Evolutionary conservation across 2,329 filamentous ascomycete genomes (phyloP).

Genomic region (Paraconiothyrium sp.): DNA sequence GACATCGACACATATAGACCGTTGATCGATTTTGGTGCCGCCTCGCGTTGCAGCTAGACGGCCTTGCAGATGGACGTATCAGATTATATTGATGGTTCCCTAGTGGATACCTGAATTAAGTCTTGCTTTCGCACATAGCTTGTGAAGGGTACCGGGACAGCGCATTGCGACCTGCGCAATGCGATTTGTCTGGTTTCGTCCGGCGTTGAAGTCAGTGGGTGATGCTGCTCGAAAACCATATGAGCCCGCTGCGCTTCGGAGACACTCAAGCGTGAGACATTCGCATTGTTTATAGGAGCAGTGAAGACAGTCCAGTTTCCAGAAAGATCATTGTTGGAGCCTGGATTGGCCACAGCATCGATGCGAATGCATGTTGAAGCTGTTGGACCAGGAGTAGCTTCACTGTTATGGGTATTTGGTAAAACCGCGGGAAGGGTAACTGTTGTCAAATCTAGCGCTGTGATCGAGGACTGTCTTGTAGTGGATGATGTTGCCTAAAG

Average conservation of each 20-base stretch:
- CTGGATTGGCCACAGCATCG: not conserved
- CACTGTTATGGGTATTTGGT: not conserved
- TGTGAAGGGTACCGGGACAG: no score
- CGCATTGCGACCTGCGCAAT: no score
- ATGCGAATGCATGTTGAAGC: not conserved
- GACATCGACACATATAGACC: no score
- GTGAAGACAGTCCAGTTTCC: not conserved
- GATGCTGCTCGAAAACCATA: not conserved
- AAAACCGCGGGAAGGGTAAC: not conserved
- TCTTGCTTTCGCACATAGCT: no score
- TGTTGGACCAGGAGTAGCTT: not conserved
- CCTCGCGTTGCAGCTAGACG: no score
- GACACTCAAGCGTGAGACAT: not conserved
- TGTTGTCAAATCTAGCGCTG: not conserved
- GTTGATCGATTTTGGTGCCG: no score
- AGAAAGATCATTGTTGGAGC: not conserved
- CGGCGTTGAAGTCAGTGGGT: not conserved
- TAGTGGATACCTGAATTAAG: no score
- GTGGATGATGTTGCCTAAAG: no score
- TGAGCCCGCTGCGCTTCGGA: not conserved
- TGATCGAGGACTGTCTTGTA: no score
- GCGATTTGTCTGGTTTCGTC: not conserved
- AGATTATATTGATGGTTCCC: no score
- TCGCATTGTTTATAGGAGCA: not conserved
- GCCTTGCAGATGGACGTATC: no score